These are phyloP conservation scores for Aureobasidium uvarum DNA, from an alignment of 2,329 filamentous ascomycete species.

Conservation along the genomic window DNA sequence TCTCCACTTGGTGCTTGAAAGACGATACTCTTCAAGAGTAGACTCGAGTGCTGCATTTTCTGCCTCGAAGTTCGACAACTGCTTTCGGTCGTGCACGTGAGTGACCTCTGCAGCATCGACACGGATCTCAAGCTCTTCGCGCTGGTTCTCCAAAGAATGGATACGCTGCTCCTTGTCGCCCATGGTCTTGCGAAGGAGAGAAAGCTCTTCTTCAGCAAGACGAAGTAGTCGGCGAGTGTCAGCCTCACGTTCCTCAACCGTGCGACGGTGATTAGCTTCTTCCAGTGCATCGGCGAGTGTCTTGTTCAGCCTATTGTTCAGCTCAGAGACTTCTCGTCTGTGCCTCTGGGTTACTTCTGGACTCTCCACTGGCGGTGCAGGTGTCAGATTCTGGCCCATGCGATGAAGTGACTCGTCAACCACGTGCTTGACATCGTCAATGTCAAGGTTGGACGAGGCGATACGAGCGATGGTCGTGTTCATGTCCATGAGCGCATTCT, in stretches of 20 bases:
- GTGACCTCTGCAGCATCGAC: slow-evolving; percentile 40
- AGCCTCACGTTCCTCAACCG: slow-evolving; percentile 46
- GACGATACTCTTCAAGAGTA: slow-evolving; percentile 63
- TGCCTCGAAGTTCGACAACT: slow-evolving; percentile 47
- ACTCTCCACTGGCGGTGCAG: slow-evolving; percentile 33
- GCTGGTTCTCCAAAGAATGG: slow-evolving; percentile 45
- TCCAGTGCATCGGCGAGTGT: slow-evolving; percentile 40
- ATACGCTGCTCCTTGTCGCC: slow-evolving; percentile 46
- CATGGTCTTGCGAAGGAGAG: slow-evolving; percentile 45
- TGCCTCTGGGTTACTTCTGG: slow-evolving; percentile 34
- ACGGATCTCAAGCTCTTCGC: slow-evolving; percentile 42
- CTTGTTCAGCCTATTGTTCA: slow-evolving; percentile 37
- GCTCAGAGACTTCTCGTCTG: slow-evolving; percentile 35
- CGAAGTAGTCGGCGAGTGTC: slow-evolving; percentile 47
- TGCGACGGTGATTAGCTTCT: slow-evolving; percentile 45
- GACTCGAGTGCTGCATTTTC: slow-evolving; percentile 62
- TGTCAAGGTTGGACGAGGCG: slow-evolving; percentile 46
- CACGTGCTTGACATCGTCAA: slow-evolving; percentile 44
- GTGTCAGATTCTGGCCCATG: slow-evolving; percentile 34
- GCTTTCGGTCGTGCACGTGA: slow-evolving; percentile 31
- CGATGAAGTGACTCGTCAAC: slow-evolving; percentile 39
- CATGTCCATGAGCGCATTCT: slow-evolving; percentile 49
- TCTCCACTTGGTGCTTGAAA: slow-evolving; percentile 59
- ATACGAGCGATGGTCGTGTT: slow-evolving; percentile 50
- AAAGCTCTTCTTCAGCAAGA: slow-evolving; percentile 51